Evolutionary conservation across 352 stramenopile genomes (phyloP).

Genomic region (Globisporangium okanoganense): DNA sequence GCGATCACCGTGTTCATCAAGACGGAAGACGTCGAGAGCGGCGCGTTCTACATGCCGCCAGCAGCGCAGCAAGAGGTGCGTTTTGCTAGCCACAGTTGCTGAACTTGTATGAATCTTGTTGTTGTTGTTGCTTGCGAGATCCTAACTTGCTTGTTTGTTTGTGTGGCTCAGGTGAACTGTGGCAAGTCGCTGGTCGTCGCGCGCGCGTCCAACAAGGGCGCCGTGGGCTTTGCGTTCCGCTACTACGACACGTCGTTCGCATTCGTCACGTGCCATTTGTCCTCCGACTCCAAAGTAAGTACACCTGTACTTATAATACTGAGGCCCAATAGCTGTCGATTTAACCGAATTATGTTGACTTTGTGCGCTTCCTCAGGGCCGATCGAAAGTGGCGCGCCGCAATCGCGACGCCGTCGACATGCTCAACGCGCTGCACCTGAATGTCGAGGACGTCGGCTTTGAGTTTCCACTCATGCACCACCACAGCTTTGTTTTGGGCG

Average conservation of each 20-base stretch:
- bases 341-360: background rate
- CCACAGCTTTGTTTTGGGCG: conserved; percentile 87
- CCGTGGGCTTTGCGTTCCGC: conserved; percentile 84
- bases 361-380: conserved; percentile 25
- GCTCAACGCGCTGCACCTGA: conserved; percentile 75
- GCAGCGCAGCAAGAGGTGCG: conserved; percentile 59
- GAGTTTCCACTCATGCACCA: conserved; percentile 85
- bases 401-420: conserved; percentile 75
- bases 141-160: background rate
- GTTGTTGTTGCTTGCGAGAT: background rate
- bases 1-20: conserved; percentile 83
- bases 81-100: background rate
- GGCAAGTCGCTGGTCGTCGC: conserved; percentile 75
- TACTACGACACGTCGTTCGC: conserved; percentile 86
- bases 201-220: conserved; percentile 87
- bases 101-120: background rate
- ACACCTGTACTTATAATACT: background rate
- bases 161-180: conserved; percentile 27
- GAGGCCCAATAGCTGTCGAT: background rate
- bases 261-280: conserved; percentile 86
- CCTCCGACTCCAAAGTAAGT: conserved; percentile 75
- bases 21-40: conserved; percentile 53
- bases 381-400: conserved; percentile 68
- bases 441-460: conserved; percentile 76
- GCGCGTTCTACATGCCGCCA: conserved; percentile 80